These are phyloP conservation scores for Solanum chilense DNA, from an alignment of 257 asterid genomes.

Conservation along the genomic window DNA sequence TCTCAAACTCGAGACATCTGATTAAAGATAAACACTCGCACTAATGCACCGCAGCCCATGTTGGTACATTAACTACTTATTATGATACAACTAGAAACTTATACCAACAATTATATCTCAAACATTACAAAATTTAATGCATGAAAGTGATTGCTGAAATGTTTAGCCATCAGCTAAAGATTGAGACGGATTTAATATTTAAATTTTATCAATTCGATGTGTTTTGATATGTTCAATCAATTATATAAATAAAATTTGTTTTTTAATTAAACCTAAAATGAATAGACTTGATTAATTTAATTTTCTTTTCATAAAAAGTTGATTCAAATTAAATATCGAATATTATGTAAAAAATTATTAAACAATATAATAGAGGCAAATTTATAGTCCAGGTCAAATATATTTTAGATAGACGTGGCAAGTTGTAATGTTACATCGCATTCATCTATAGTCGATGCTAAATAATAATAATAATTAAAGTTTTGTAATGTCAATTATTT, in stretches of 20 bases:
- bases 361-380: neutral
- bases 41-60: too few species aligned
- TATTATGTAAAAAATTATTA: neutral
- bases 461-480: too few species aligned
- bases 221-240: neutral
- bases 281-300: too few species aligned
- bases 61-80: neutral
- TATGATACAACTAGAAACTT: neutral
- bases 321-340: neutral
- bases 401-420: neutral
- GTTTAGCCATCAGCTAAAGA: neutral
- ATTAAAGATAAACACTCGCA: too few species aligned
- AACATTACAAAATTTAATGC: neutral
- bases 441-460: neutral
- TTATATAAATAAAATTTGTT: too few species aligned
- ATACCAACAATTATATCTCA: neutral
- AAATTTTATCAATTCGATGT: neutral
- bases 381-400: neutral
- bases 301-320: too few species aligned
- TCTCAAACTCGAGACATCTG: accelerated
- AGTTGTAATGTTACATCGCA: neutral
- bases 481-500: too few species aligned
- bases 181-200: neutral
- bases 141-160: neutral
- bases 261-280: too few species aligned